Base-by-base conservation (phyloP, 345 rosid genomes). In the Populus pruinosa region DNA sequence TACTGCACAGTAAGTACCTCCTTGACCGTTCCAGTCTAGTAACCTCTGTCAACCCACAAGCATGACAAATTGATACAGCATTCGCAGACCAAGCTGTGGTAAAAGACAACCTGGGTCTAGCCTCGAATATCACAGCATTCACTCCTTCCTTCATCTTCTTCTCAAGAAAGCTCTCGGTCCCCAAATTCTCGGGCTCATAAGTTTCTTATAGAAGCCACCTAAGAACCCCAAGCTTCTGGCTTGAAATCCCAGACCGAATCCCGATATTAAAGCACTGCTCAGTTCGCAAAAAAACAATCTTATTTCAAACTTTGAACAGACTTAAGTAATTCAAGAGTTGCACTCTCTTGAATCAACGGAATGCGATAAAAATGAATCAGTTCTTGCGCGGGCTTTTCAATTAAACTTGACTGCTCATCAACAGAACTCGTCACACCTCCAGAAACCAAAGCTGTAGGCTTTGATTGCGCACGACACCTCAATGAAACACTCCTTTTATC, bases 81-180 rank as follows among this genome's bases (percentile, higher is more conserved):
- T 95, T 95, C 7, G 94, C 76, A 31, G 99, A 95, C 99, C 98
- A 95, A 2, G 98, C 98, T 31, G 99, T 93, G 5, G 98, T 91
- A 74, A 95, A 95, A 13, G 99, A 95, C 78, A 95, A 68, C 76
- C 98, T 83, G 0, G 99, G 98, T 70, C 98, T 98, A 76, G 91
- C 98, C 87, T 95, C 99, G 70, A 91, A 81, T 27, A 92, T 88
- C 55, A 83, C 87, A 39, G 85, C 76, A 79, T 77, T 76, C 67
- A 93, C 81, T 49, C 92, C 92, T 77, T 88, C 92, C 63, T 87
- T 90, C 78, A 49, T 87, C 88, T 88, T 91, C 92, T 77, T 92
- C 83, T 85, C 94, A 1, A 95, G 94, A 85, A 93, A 93, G 84
- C 97, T 92, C 71, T 86, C 83, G 1, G 82, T 69, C 41, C 87